phyloP scores from a whole-genome alignment of 2,329 filamentous ascomycete species.

The Neopestalotiopsis sp. region DNA sequence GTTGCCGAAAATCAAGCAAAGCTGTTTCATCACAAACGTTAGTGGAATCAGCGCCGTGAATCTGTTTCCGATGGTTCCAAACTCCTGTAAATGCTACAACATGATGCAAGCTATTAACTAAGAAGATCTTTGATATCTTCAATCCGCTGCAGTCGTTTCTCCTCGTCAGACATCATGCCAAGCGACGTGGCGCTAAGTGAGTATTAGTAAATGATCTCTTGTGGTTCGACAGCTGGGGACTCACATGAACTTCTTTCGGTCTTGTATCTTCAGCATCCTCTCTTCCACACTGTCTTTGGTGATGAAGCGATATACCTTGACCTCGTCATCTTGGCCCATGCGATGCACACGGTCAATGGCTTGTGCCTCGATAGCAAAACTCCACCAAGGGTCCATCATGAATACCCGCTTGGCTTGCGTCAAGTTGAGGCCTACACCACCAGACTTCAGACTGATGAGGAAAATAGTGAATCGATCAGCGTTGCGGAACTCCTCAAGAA shows the following conservation, averaged over 20 bases:
- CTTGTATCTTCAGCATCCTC: conserved; percentile 91
- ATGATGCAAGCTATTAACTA: conserved; percentile 44
- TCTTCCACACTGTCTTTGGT: conserved; percentile 92
- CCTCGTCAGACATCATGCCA: conserved; percentile 93
- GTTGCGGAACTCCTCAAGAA: conserved; percentile 74
- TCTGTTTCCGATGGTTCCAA: background rate
- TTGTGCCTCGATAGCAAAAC: conserved; percentile 93
- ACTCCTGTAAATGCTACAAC: conserved; percentile 8
- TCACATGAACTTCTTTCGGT: conserved; percentile 94
- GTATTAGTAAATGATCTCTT: conserved; percentile 25
- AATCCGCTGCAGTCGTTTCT: conserved; percentile 86
- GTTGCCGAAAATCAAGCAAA: background rate
- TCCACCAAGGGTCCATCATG: conserved; percentile 99
- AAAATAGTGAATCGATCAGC: conserved; percentile 71
- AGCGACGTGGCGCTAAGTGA: conserved; percentile 79
- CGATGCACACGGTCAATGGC: conserved; percentile 97
- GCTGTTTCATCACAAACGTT: background rate
- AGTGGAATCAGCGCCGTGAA: background rate
- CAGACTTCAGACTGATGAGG: conserved; percentile 83
- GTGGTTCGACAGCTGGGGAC: conserved; percentile 41
- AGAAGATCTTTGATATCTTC: conserved; percentile 94
- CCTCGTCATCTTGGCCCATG: conserved; percentile 90
- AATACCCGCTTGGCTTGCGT: conserved; percentile 89
- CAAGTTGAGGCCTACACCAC: conserved; percentile 91
- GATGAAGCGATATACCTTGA: conserved; percentile 86